These are phyloP conservation scores for Chlorella sp. DNA, from an alignment of 139 green algal genomes.

Conservation along the genomic window DNA sequence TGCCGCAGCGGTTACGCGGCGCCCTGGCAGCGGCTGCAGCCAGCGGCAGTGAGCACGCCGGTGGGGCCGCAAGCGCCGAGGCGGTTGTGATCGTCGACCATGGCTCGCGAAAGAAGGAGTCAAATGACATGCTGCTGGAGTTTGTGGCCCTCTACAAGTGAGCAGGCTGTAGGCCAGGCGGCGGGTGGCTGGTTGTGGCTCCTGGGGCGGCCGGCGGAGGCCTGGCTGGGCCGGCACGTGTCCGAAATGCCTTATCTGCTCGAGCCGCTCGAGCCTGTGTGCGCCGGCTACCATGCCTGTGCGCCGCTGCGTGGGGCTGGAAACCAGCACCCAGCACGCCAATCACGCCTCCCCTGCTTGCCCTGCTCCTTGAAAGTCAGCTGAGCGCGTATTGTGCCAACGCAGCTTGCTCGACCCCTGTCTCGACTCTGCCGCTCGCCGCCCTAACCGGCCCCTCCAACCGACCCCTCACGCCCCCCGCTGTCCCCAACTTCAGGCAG, in stretches of 20 bases:
- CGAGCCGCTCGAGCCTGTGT: not conserved
- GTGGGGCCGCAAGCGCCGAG: not conserved
- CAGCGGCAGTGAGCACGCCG: too few species aligned
- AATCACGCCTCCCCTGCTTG: too few species aligned
- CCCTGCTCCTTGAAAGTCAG: too few species aligned
- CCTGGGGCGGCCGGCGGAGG: too few species aligned
- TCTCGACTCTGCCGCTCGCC: too few species aligned
- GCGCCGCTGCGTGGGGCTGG: too few species aligned
- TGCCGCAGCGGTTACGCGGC: not conserved
- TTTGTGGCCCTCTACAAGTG: constrained; percentile 79
- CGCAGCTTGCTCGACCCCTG: too few species aligned
- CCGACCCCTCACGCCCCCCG: not conserved
- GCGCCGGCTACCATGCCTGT: too few species aligned
- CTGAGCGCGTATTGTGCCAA: too few species aligned
- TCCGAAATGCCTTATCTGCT: not conserved
- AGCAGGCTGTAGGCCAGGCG: not conserved
- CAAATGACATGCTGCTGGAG: constrained; percentile 85
- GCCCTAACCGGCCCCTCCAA: too few species aligned
- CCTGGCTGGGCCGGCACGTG: not conserved
- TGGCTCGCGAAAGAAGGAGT: constrained; percentile 73
- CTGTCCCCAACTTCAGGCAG: constrained; percentile 10
- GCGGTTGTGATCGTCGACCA: constrained; percentile 92
- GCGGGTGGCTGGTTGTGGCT: too few species aligned
- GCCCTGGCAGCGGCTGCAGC: not conserved
- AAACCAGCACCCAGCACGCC: too few species aligned